Conservation (phyloP, 2,329 filamentous ascomycete genomes). For the Exophiala calicioides region DNA sequence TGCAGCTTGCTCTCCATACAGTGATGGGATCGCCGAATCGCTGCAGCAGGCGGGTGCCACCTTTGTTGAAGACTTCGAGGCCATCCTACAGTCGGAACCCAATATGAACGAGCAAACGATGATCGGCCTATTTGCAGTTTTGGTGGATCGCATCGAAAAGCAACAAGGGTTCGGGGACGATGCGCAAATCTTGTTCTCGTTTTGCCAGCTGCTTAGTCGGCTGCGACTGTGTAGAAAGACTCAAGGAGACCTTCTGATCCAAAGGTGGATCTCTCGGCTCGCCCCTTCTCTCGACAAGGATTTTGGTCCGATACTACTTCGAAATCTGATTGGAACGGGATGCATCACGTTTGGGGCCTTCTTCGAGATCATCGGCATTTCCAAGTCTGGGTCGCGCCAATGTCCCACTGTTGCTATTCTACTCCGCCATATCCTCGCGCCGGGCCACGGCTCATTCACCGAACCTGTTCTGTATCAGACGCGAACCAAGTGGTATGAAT, state of each 20-base stretch:
- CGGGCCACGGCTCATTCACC: constrained; percentile 6
- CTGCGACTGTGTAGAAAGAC: constrained; percentile 47
- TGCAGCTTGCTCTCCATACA: constrained; percentile 51
- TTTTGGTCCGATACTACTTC: constrained; percentile 39
- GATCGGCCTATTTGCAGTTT: constrained; percentile 43
- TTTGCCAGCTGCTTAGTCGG: constrained; percentile 45
- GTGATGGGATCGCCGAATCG: constrained; percentile 47
- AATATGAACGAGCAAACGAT: constrained; percentile 50
- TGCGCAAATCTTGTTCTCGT: constrained; percentile 37
- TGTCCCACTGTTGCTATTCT: constrained; percentile 36
- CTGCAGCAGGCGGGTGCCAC: constrained; percentile 42
- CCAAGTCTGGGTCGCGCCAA: constrained; percentile 15
- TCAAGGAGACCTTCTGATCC: constrained; percentile 45
- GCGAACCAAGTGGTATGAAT: constrained; percentile 32
- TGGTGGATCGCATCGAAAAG: constrained; percentile 42
- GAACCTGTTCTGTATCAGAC: constrained; percentile 19
- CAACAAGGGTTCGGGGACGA: constrained; percentile 33
- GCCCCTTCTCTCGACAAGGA: constrained; percentile 39
- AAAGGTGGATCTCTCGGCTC: constrained; percentile 44
- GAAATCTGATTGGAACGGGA: constrained; percentile 47
- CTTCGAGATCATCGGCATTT: constrained; percentile 26
- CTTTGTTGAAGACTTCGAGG: constrained; percentile 49
- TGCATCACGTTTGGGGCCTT: constrained; percentile 47
- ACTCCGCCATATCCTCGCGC: constrained; percentile 29
- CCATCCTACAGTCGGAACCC: constrained; percentile 46